Conservation (phyloP, 2,329 filamentous ascomycete genomes). For the Aspergillus viridinutans region DNA sequence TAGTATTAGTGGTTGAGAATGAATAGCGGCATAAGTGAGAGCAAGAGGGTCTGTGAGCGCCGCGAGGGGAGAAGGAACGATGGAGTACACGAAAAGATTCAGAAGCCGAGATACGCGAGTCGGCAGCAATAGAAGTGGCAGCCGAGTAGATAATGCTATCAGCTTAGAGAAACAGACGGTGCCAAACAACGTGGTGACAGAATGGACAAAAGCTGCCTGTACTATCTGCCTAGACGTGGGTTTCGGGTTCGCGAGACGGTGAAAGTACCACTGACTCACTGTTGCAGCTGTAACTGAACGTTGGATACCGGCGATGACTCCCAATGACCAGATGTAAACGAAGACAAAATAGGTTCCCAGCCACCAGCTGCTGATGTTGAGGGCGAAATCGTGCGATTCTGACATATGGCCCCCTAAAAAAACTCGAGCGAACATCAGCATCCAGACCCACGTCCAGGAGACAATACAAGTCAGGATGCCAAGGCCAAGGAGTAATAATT, state of each 20-base stretch:
- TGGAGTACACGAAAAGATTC: slow-evolving; percentile 68
- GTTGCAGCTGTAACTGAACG: slow-evolving; percentile 89
- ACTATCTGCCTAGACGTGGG: slow-evolving; percentile 79
- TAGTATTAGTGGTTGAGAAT: slow-evolving; percentile 74
- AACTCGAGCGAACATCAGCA: slow-evolving; percentile 91
- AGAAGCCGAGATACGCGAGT: slow-evolving; percentile 65
- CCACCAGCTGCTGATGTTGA: slow-evolving; percentile 90
- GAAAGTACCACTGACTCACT: slow-evolving; percentile 98
- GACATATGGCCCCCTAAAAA: slow-evolving; percentile 89
- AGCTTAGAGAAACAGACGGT: slow-evolving; percentile 87
- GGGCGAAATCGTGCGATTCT: slow-evolving; percentile 62
- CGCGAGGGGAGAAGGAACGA: slow-evolving; percentile 80
- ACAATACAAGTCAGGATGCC: slow-evolving; percentile 70
- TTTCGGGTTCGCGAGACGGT: slow-evolving; percentile 74
- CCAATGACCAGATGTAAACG: slow-evolving; percentile 92
- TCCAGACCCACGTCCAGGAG: slow-evolving; percentile 91
- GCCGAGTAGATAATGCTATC: slow-evolving; percentile 71
- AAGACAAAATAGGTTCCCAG: slow-evolving; percentile 87
- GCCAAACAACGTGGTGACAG: slow-evolving; percentile 81
- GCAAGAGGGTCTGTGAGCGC: slow-evolving; percentile 87
- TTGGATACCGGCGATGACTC: slow-evolving; percentile 82
- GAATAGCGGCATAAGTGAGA: slow-evolving; percentile 88
- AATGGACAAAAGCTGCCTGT: slow-evolving; percentile 74
- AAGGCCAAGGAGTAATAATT: slow-evolving; percentile 78
- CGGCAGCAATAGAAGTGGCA: slow-evolving; percentile 81